Evolutionary conservation across 2,329 filamentous ascomycete genomes (phyloP).

Genomic region (Madurella mycetomatis): DNA sequence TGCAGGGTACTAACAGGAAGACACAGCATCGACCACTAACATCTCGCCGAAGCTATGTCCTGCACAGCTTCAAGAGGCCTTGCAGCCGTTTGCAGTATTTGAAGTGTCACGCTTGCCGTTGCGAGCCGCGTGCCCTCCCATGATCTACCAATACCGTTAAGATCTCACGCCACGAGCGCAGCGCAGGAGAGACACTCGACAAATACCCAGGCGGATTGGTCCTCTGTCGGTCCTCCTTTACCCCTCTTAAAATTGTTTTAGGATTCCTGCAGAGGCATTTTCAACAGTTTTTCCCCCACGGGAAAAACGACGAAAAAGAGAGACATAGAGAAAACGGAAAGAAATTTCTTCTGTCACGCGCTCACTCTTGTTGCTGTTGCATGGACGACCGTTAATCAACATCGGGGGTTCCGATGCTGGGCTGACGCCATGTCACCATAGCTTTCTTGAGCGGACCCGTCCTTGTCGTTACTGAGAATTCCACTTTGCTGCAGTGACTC

Average conservation of each 20-base stretch:
- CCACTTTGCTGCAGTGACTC: too few species aligned
- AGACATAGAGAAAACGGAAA: slow-evolving; percentile 5
- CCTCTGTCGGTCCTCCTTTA: background rate
- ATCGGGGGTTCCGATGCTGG: background rate
- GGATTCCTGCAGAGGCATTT: slow-evolving; percentile 13
- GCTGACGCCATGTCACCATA: background rate
- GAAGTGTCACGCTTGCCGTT: slow-evolving; percentile 7
- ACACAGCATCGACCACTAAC: slow-evolving; percentile 28
- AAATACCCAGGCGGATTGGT: slow-evolving; percentile 4
- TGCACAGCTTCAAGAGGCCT: slow-evolving; percentile 1
- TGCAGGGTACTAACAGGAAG: slow-evolving; percentile 28
- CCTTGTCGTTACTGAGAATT: too few species aligned
- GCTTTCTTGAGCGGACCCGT: background rate
- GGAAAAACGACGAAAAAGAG: background rate
- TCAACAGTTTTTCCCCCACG: slow-evolving; percentile 8
- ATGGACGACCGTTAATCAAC: slow-evolving; percentile 1
- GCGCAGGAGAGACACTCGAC: background rate
- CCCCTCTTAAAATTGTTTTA: background rate
- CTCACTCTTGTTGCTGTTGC: background rate
- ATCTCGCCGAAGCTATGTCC: background rate
- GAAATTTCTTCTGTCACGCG: slow-evolving; percentile 3
- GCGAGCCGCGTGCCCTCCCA: slow-evolving; percentile 10
- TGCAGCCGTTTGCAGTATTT: slow-evolving; percentile 4
- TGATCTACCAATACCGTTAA: slow-evolving; percentile 14
- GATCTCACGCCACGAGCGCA: slow-evolving; percentile 16